Percentiles rank a stretch among this genome's conserved stretches.
These are phyloP conservation scores for Ustilago bromivora DNA, from an alignment of 1,284 basidiomycete genomes.

Conservation along the genomic window DNA sequence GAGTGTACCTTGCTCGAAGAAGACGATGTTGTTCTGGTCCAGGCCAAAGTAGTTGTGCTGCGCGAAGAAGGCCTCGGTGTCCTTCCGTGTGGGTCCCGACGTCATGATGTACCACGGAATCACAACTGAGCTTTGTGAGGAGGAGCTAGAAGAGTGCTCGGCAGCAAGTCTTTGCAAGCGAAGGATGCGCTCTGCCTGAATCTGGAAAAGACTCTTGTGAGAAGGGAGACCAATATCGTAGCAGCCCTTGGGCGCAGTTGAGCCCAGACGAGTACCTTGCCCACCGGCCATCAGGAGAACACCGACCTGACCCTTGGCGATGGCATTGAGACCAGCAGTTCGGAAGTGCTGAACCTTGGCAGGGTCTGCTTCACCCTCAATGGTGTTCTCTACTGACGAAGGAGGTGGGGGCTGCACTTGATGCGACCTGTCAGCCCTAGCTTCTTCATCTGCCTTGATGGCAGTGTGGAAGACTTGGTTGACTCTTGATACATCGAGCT, in stretches of 20 bases:
- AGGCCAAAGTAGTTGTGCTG: slow-evolving; percentile 87
- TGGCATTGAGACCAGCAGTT: slow-evolving; percentile 80
- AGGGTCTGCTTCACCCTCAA: slow-evolving; percentile 51
- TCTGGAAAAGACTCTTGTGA: slow-evolving; percentile 93
- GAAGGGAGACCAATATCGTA: slow-evolving; percentile 96
- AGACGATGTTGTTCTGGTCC: slow-evolving; percentile 81
- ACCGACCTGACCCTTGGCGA: slow-evolving; percentile 84
- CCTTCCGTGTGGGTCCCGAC: slow-evolving; percentile 89
- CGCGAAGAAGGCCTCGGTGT: slow-evolving; percentile 88
- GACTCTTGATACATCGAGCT: slow-evolving; percentile 88
- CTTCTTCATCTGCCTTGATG: slow-evolving; percentile 77
- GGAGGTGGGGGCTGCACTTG: slow-evolving; percentile 56
- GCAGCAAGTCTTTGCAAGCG: slow-evolving; percentile 82
- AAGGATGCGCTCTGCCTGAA: slow-evolving; percentile 93
- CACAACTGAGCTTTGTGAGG: slow-evolving; percentile 73
- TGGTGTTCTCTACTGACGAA: slow-evolving; percentile 54
- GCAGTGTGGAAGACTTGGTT: slow-evolving; percentile 88
- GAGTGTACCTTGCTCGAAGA: slow-evolving; percentile 99
- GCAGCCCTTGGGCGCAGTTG: slow-evolving; percentile 93
- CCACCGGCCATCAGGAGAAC: slow-evolving; percentile 98
- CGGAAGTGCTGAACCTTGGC: slow-evolving; percentile 73
- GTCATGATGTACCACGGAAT: slow-evolving; percentile 99
- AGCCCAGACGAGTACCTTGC: slow-evolving; percentile 94
- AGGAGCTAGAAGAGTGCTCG: slow-evolving; percentile 72
- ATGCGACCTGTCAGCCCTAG: slow-evolving; percentile 71